phyloP scores from a whole-genome alignment of 2,329 filamentous ascomycete genomes.

The Beauveria sp. region DNA sequence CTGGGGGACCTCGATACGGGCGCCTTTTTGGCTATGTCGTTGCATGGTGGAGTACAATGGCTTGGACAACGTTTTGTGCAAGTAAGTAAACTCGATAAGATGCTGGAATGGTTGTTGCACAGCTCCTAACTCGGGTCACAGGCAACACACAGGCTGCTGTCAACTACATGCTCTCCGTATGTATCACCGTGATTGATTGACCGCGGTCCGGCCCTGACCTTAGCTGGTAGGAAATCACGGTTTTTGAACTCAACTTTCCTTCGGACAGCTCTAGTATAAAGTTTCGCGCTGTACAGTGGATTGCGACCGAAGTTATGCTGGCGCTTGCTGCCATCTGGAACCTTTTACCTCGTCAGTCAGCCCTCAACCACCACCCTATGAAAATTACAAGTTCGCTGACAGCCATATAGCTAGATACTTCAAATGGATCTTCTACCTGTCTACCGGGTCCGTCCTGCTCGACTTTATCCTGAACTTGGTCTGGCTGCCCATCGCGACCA shows the following conservation, averaged over 20 bases:
- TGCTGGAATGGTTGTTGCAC: neutral
- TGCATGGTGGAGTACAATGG: conserved; percentile 57
- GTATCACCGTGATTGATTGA: conserved; percentile 13
- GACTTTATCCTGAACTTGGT: conserved; percentile 54
- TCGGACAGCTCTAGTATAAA: conserved; percentile 44
- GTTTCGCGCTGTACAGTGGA: conserved; percentile 55
- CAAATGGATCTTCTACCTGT: conserved; percentile 43
- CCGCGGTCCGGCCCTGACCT: neutral
- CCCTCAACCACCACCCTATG: conserved; percentile 6
- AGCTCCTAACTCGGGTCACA: conserved; percentile 12
- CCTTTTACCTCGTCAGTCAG: conserved; percentile 40
- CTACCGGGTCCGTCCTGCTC: conserved; percentile 42
- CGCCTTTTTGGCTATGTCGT: conserved; percentile 51
- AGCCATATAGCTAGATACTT: conserved; percentile 31
- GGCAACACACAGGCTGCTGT: conserved; percentile 42
- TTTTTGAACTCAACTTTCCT: conserved; percentile 48
- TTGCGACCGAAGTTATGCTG: conserved; percentile 44
- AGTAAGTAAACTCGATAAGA: conserved; percentile 23
- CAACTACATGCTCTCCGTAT: conserved; percentile 45
- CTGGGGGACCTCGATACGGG: conserved; percentile 47
- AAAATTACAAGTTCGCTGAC: neutral
- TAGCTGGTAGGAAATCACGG: conserved; percentile 43
- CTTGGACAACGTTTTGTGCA: conserved; percentile 52
- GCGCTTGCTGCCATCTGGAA: conserved; percentile 42
- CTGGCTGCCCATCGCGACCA: conserved; percentile 52